A percentile compares a stretch with the other conserved stretches of the same genome.
Evolutionary conservation across 345 rosid species (phyloP).

Genomic region (Moringa oleifera): DNA sequence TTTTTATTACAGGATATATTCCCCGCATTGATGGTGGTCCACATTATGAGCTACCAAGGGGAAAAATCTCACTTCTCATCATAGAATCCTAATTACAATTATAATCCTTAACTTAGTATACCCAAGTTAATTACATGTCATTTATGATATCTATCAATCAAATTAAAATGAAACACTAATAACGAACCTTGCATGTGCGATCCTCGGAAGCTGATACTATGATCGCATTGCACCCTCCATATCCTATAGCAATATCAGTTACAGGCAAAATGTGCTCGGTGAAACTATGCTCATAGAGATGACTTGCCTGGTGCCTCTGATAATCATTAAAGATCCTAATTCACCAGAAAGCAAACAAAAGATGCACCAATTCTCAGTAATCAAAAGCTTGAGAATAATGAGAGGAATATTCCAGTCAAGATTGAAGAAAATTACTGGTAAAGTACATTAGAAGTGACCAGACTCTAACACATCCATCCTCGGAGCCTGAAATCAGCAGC

Average conservation of each 20-base stretch:
- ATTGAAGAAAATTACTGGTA: neutral
- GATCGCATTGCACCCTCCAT: slow-evolving; percentile 65
- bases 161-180: neutral
- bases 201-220: slow-evolving; percentile 85
- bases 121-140: neutral
- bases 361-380: neutral
- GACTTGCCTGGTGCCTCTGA: slow-evolving; percentile 43
- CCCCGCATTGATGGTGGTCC: too few relatives aligned
- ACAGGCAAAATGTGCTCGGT: slow-evolving; percentile 48
- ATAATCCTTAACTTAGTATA: too few relatives aligned
- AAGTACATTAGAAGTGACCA: slow-evolving; percentile 74
- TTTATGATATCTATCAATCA: neutral
- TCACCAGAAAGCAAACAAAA: neutral
- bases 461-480: slow-evolving; percentile 70
- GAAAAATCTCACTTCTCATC: neutral
- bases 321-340: slow-evolving; percentile 69
- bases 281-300: slow-evolving; percentile 54
- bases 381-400: neutral
- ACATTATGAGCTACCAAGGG: neutral
- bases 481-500: slow-evolving; percentile 71
- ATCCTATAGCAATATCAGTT: slow-evolving; percentile 60
- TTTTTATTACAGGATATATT: too few relatives aligned
- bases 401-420: neutral
- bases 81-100: too few relatives aligned
- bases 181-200: slow-evolving; percentile 72